A percentile compares a stretch with the other conserved stretches of the same genome.
Conservation (phyloP, 225 moss, liverwort and hornwort genomes). For the Marchantia polymorpha region DNA sequence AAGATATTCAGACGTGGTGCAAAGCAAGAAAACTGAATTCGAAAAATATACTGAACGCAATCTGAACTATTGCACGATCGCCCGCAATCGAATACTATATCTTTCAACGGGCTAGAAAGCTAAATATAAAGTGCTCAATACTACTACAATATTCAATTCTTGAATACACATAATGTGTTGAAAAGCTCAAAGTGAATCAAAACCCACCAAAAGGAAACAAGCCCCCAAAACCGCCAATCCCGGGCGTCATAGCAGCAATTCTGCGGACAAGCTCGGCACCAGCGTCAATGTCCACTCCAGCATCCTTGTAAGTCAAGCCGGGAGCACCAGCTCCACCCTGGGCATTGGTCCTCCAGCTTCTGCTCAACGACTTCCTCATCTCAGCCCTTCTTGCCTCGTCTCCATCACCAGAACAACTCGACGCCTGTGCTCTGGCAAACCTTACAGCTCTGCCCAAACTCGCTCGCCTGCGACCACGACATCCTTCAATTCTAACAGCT, state of each 20-base stretch:
- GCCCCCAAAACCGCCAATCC: constrained; percentile 94
- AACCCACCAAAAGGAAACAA: constrained; percentile 61
- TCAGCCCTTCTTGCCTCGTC: constrained; percentile 8
- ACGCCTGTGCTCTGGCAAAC: constrained; percentile 8
- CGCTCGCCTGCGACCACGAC: not conserved
- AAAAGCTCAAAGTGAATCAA: not conserved
- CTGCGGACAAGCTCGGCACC: constrained; percentile 84
- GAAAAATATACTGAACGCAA: too few species aligned
- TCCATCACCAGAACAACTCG: not conserved
- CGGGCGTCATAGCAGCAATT: constrained; percentile 84
- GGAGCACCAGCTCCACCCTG: constrained; percentile 27
- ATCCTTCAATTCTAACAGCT: constrained; percentile 2
- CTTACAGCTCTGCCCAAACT: not conserved
- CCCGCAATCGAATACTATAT: not conserved
- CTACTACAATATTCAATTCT: not conserved
- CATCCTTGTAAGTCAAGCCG: constrained; percentile 84
- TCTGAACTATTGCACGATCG: not conserved
- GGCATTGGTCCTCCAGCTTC: constrained; percentile 23
- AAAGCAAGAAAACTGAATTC: too few species aligned
- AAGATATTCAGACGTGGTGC: too few species aligned
- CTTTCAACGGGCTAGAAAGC: not conserved
- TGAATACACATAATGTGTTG: not conserved
- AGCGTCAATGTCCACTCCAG: constrained; percentile 96
- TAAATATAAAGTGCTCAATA: not conserved
- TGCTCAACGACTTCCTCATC: constrained; percentile 10